Evolutionary conservation across 306 rosid species (phyloP), one percentile per base, ranked within the genome.

Genomic region (Trifolium fragiferum): DNA sequence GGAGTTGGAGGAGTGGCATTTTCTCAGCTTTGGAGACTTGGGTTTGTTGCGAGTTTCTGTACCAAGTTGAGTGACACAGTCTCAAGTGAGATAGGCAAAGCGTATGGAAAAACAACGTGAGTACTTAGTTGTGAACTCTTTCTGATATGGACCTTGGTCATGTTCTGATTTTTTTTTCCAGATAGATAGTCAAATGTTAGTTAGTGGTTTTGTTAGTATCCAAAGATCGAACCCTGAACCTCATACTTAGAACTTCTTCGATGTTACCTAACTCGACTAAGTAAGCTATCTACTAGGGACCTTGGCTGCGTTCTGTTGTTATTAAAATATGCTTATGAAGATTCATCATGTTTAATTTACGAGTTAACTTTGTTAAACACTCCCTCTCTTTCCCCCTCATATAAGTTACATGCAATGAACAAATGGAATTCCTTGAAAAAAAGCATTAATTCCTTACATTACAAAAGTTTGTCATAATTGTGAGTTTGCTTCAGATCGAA

Each of bases 21-120:
- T 78, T 51, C 83, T 27, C 87, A 65, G 79, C 89, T 95, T 35
- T 95, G 97, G 97, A 88, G 79, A 49, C 93, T 95, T 21, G 99
- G 98, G 9, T 95, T 95, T 80, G 96, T 90, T 76, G 92, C 99
- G 74, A 92, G 99, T 80, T 95, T 95, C 76, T 95, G 97, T 68
- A 92, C 98, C n/a, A 95, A 95, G 87, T 78, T 92, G 89, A 90
- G 89, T 51, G 99, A 95, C 78, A 95, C 99, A 10, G 92, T 92
- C 76, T 89, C 99, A n/a, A 95, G 99, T 74, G 98, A 95, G 84
- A 90, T 95, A 18, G 99, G 99, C 69, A 95, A 95, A 83, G 99
- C 98, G 49, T 95, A 87, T 78, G 98, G 98, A 23, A 89, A 87
- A 83, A 89, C 87, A 72, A 92, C 98, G 98, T 95, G 82, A 92